Percentiles rank a stretch among this genome's conserved stretches.
phyloP scores from a whole-genome alignment of 208 protist genomes.

The Crithidia sp. region DNA sequence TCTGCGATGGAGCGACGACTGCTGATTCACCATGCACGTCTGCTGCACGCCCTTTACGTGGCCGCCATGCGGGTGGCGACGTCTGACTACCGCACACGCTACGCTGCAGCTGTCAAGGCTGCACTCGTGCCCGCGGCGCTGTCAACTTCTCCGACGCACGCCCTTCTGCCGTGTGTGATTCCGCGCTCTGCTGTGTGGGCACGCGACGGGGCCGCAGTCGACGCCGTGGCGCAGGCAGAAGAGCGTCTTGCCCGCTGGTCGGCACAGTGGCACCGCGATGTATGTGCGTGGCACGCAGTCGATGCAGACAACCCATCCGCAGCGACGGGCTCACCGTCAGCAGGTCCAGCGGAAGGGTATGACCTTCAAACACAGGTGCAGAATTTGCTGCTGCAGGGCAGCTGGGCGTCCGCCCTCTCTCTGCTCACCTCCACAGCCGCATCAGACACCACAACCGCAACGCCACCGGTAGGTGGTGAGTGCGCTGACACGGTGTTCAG shows the following conservation, averaged over 20 bases:
- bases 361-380: too few relatives aligned
- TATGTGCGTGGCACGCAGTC: constrained; percentile 1
- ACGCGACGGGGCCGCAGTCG: neutral
- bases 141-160: neutral
- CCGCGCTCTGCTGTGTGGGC: neutral
- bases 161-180: constrained; percentile 5
- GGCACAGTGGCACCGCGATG: constrained; percentile 7
- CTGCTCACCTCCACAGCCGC: too few relatives aligned
- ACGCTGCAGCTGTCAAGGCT: neutral
- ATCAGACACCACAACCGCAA: too few relatives aligned
- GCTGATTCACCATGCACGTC: constrained; percentile 19
- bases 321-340: too few relatives aligned
- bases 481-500: constrained; percentile 9
- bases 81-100: constrained; percentile 7
- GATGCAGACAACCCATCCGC: neutral
- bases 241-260: constrained; percentile 17
- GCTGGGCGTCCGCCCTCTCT: neutral
- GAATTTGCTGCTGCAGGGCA: neutral
- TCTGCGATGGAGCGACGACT: constrained; percentile 18
- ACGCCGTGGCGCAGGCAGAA: constrained; percentile 15
- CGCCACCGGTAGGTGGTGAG: neutral
- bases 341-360: too few relatives aligned
- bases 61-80: constrained; percentile 19
- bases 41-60: constrained; percentile 17
- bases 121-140: neutral